A percentile compares a stretch with the other conserved stretches of the same genome.
Evolutionary conservation across 2,329 filamentous ascomycete species (phyloP).

Genomic region (Verticillium isaacii): DNA sequence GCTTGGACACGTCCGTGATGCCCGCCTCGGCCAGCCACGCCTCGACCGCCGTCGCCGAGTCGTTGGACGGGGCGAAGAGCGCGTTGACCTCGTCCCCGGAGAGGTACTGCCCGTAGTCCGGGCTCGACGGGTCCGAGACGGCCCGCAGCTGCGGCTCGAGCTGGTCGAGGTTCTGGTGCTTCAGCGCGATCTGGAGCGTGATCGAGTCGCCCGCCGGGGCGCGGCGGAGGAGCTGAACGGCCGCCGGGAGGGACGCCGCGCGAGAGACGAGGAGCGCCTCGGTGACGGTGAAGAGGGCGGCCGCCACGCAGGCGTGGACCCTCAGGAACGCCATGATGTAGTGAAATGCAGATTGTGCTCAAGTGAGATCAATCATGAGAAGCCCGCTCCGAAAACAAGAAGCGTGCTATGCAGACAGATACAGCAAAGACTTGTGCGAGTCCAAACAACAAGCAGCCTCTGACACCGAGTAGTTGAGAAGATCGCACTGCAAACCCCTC

Average conservation of each 20-base stretch:
- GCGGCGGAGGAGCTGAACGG: conserved; percentile 10
- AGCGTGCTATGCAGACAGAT: not conserved
- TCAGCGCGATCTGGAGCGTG: conserved; percentile 14
- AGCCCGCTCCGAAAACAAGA: not conserved
- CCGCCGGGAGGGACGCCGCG: conserved; percentile 7
- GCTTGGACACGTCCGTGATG: not conserved
- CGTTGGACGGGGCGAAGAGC: conserved; percentile 16
- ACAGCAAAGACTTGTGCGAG: not conserved
- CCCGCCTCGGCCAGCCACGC: conserved; percentile 15
- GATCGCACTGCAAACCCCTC: not conserved
- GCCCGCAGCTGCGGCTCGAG: conserved; percentile 18
- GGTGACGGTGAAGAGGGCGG: conserved; percentile 2
- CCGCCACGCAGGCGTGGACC: conserved; percentile 8
- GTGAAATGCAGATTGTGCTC: not conserved
- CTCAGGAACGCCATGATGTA: conserved; percentile 2
- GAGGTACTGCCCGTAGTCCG: conserved; percentile 20
- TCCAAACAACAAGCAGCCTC: not conserved
- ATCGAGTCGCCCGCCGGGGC: conserved; percentile 11
- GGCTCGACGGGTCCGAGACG: conserved; percentile 18
- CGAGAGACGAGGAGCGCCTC: conserved; percentile 13
- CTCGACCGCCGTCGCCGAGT: conserved; percentile 14
- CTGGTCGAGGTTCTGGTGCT: conserved; percentile 17
- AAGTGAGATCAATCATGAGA: not conserved
- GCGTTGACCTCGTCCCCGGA: conserved; percentile 16
- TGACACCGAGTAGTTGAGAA: not conserved